Percentiles rank a stretch among this genome's conserved stretches.
Evolutionary conservation across 306 rosid species (phyloP).

Genomic region (Vigna trinervia): DNA sequence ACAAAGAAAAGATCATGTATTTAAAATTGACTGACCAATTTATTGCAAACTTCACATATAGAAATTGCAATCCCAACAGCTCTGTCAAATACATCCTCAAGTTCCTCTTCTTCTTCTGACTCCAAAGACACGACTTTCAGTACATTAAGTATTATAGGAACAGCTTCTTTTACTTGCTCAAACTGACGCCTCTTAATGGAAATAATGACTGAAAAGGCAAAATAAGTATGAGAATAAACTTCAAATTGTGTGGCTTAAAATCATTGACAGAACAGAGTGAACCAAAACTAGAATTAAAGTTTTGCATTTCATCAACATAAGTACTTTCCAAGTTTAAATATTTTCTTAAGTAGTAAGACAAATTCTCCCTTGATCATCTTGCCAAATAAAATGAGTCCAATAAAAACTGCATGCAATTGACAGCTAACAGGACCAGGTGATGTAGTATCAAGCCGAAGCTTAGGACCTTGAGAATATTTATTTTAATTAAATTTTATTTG

Average conservation of each 20-base stretch:
- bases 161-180: constrained; percentile 72
- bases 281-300: constrained; percentile 35
- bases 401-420: constrained; percentile 13
- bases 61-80: constrained; percentile 76
- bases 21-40: constrained; percentile 64
- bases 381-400: neutral
- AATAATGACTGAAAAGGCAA: constrained; percentile 66
- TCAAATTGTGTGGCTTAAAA: constrained; percentile 37
- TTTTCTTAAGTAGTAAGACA: constrained; percentile 1
- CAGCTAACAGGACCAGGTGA: constrained; percentile 15
- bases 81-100: constrained; percentile 56
- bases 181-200: constrained; percentile 82
- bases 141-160: constrained; percentile 76
- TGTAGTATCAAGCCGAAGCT: constrained; percentile 32
- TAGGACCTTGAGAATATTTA: neutral
- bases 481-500: neutral
- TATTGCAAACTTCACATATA: constrained; percentile 62
- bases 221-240: constrained; percentile 31
- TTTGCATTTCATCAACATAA: constrained; percentile 39
- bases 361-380: constrained; percentile 1
- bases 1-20: constrained; percentile 23
- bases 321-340: constrained; percentile 16
- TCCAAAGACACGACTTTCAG: constrained; percentile 64
- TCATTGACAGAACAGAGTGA: constrained; percentile 29
- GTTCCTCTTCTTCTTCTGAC: constrained; percentile 58